These are phyloP conservation scores for Fusarium oxysporum DNA, from an alignment of 2,329 filamentous ascomycete genomes.

Conservation along the genomic window DNA sequence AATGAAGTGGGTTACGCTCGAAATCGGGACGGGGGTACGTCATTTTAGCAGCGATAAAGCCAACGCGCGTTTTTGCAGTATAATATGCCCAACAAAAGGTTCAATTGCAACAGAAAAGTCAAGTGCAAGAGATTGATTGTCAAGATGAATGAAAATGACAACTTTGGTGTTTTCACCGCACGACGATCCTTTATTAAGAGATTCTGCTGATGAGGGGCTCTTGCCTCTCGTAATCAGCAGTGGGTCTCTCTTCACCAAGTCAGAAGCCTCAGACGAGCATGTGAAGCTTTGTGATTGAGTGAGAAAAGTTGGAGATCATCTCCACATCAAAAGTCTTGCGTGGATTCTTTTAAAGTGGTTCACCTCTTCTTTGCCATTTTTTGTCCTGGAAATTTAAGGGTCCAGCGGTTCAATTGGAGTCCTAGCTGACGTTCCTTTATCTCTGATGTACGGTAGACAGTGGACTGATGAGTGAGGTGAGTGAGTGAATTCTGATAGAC, in stretches of 20 bases:
- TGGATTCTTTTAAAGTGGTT: constrained; percentile 35
- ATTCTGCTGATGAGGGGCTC: constrained; percentile 25
- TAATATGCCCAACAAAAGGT: background rate
- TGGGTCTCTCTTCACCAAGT: constrained; percentile 27
- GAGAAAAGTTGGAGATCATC: constrained; percentile 34
- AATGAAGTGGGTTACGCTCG: constrained; percentile 64
- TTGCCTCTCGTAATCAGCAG: constrained; percentile 31
- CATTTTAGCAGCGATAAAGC: constrained; percentile 25
- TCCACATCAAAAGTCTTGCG: constrained; percentile 27
- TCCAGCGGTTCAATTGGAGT: background rate
- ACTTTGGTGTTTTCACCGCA: constrained; percentile 19
- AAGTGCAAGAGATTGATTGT: background rate
- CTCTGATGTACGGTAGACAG: background rate
- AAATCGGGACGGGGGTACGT: constrained; percentile 75
- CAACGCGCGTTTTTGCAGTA: no score
- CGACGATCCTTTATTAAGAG: constrained; percentile 19
- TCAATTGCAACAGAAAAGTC: constrained; percentile 1
- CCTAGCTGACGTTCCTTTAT: background rate
- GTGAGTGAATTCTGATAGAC: background rate
- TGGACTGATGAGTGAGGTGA: background rate
- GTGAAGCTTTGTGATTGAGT: constrained; percentile 27
- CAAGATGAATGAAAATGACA: background rate
- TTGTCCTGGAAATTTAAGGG: constrained; percentile 11
- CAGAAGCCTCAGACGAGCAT: constrained; percentile 5
- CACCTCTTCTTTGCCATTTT: constrained; percentile 25